Evolutionary conservation across 768 basidiomycete genomes (phyloP).

Genomic region (Lentinula detonsa): DNA sequence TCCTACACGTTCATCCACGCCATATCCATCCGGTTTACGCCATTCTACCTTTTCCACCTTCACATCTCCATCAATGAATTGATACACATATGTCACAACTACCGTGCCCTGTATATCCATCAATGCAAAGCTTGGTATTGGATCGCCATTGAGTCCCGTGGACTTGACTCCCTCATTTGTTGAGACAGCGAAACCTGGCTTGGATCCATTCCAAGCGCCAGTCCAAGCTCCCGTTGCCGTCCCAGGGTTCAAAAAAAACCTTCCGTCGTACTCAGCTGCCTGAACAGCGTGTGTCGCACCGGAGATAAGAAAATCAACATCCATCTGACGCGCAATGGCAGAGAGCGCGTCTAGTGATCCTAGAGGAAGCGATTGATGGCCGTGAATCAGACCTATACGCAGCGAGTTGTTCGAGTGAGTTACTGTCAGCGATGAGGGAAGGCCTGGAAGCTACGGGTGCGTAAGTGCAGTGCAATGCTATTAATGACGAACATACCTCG

Average conservation of each 20-base stretch:
- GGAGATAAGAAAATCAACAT: constrained; percentile 91
- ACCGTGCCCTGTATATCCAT: constrained; percentile 98
- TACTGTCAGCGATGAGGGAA: constrained; percentile 74
- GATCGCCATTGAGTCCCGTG: constrained; percentile 38
- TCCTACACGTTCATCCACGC: constrained; percentile 18
- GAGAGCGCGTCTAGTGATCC: constrained; percentile 91
- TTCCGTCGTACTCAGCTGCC: constrained; percentile 84
- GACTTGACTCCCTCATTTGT: constrained; percentile 19
- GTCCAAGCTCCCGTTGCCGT: constrained; percentile 95
- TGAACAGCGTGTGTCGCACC: constrained; percentile 92
- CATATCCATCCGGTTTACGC: constrained; percentile 46
- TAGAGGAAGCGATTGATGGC: constrained; percentile 88
- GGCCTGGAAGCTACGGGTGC: constrained; percentile 31
- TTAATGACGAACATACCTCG: constrained; percentile 50
- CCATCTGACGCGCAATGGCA: constrained; percentile 90
- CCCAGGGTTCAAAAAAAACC: constrained; percentile 96
- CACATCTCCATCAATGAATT: constrained; percentile 89
- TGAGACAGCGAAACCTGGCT: not conserved
- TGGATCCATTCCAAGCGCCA: constrained; percentile 60
- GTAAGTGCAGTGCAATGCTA: not conserved
- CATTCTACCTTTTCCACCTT: constrained; percentile 90
- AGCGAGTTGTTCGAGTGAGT: constrained; percentile 64
- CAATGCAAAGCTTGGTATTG: constrained; percentile 90
- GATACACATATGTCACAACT: constrained; percentile 96
- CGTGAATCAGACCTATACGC: constrained; percentile 88